phyloP scores from a whole-genome alignment of 768 basidiomycete genomes.

The Russula brevipes region DNA sequence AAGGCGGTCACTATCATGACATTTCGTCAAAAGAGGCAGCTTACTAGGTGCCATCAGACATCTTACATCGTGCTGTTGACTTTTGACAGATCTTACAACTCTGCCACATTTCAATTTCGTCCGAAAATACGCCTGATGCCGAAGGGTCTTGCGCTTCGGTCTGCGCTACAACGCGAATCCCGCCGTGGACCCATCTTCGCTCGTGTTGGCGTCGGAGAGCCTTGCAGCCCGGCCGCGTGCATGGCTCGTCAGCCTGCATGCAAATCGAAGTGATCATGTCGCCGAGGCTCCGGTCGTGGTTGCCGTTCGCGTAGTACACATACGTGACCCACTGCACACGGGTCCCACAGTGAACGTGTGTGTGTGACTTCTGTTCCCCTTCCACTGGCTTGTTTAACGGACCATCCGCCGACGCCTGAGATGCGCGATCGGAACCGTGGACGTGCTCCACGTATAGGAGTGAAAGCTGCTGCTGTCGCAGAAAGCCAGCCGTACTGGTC shows the following conservation, averaged over 20 bases:
- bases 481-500: slow-evolving; percentile 48
- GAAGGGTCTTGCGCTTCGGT: slow-evolving; percentile 1
- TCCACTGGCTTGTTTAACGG: slow-evolving; percentile 12
- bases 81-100: slow-evolving; percentile 46
- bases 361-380: slow-evolving; percentile 18
- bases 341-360: slow-evolving; percentile 38
- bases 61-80: slow-evolving; percentile 32
- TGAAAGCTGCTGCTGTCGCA: slow-evolving; percentile 53
- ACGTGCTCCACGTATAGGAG: slow-evolving; percentile 45
- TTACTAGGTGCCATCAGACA: slow-evolving; percentile 51
- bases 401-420: background rate
- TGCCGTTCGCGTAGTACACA: slow-evolving; percentile 29
- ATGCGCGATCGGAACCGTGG: slow-evolving; percentile 13
- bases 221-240: slow-evolving; percentile 35
- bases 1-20: slow-evolving; percentile 30
- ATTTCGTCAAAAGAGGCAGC: slow-evolving; percentile 38
- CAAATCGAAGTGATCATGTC: slow-evolving; percentile 38
- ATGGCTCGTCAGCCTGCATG: slow-evolving; percentile 33
- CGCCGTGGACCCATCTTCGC: slow-evolving; percentile 21
- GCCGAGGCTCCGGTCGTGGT: slow-evolving; percentile 38
- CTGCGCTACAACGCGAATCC: slow-evolving; percentile 11
- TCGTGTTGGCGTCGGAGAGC: slow-evolving; percentile 17
- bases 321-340: slow-evolving; percentile 47
- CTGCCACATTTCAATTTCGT: slow-evolving; percentile 42
- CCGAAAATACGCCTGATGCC: slow-evolving; percentile 9